Evolutionary conservation across 75 land plant species (phyloP).

Genomic region (Chamaecyparis obtusa): DNA sequence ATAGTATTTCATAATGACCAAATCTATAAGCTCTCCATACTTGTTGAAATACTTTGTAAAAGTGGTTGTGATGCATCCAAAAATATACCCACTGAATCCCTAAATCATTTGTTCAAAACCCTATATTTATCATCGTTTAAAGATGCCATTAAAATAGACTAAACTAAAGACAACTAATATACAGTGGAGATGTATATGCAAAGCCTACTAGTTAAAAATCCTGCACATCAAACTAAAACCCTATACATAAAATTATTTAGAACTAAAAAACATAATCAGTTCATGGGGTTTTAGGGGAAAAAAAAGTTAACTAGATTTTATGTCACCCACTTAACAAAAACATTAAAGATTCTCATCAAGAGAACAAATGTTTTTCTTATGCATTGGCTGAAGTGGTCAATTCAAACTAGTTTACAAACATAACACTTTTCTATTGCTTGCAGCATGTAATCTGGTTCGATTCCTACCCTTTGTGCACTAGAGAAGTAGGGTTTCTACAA

Average conservation of each 20-base stretch:
- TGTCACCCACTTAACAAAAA: no score
- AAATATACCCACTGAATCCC: not conserved
- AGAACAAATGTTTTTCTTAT: no score
- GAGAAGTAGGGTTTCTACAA: no score
- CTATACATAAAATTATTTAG: not conserved
- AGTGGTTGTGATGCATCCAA: constrained; percentile 22
- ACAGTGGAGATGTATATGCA: not conserved
- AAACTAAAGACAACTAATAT: not conserved
- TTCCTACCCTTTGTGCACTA: no score
- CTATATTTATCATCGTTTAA: not conserved
- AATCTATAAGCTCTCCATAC: constrained; percentile 56
- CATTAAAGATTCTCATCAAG: no score
- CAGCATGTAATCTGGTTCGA: no score
- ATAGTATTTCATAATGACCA: constrained; percentile 56
- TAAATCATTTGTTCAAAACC: not conserved
- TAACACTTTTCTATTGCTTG: no score
- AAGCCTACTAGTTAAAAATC: not conserved
- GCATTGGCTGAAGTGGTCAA: no score
- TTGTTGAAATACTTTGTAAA: constrained; percentile 45
- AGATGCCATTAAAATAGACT: not conserved
- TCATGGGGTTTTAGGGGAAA: no score
- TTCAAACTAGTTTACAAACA: no score
- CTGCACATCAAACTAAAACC: not conserved
- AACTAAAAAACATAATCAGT: not conserved
- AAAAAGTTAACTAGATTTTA: no score